Percentiles rank a stretch among this genome's conserved stretches.
Evolutionary conservation across 495 filamentous ascomycete species (phyloP).

Genomic region (Tricharina praecox): DNA sequence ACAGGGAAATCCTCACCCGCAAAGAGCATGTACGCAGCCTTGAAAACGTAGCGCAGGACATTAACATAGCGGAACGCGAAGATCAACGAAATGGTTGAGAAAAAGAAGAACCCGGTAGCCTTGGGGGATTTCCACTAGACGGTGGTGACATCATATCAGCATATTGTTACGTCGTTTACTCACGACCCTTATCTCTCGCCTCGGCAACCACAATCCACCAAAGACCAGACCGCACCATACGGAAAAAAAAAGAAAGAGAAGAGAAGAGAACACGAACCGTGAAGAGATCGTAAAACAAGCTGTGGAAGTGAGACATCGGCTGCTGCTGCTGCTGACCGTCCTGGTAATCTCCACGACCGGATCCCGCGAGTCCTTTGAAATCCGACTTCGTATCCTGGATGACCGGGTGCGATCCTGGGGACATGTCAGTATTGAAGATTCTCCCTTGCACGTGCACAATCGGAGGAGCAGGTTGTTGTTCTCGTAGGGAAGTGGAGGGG

Average conservation of each 20-base stretch:
- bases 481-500: no score
- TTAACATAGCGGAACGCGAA: constrained; percentile 81
- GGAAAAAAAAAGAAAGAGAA: no score
- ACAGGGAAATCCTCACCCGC: constrained; percentile 36
- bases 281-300: constrained; percentile 78
- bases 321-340: constrained; percentile 79
- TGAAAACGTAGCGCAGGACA: constrained; percentile 73
- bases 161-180: constrained; percentile 8
- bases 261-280: constrained; percentile 36
- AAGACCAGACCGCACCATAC: no score
- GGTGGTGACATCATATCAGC: constrained; percentile 16
- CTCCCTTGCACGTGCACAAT: no score
- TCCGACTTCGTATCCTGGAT: constrained; percentile 22
- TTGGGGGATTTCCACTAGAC: constrained; percentile 50
- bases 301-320: constrained; percentile 88
- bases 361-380: constrained; percentile 17
- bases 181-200: no score
- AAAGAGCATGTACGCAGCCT: constrained; percentile 54
- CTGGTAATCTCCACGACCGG: constrained; percentile 31
- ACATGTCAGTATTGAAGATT: background rate
- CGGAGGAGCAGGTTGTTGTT: no score
- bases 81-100: constrained; percentile 57
- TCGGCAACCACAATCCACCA: no score
- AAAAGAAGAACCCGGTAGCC: constrained; percentile 74
- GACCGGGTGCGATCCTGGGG: constrained; percentile 15